These are phyloP conservation scores for Dothistroma septosporum DNA, from an alignment of 2,329 filamentous ascomycete species.

Conservation along the genomic window DNA sequence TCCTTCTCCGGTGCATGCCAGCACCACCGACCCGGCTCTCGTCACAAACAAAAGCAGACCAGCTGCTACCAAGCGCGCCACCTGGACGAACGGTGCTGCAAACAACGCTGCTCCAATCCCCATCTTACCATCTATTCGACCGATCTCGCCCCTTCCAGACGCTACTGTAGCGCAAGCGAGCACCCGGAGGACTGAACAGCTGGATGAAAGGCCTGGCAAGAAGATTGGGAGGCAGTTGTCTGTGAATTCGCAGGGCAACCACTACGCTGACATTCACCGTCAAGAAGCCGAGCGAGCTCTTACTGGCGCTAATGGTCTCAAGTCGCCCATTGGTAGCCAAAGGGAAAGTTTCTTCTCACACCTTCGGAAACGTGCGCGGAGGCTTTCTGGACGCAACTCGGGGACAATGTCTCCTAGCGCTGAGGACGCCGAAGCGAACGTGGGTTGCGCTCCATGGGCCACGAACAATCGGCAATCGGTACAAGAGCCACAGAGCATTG, in stretches of 20 bases:
- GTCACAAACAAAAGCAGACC: slow-evolving; percentile 52
- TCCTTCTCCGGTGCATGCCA: slow-evolving; percentile 43
- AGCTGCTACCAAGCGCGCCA: slow-evolving; percentile 73
- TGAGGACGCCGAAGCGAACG: slow-evolving; percentile 89
- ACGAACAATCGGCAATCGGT: slow-evolving; percentile 71
- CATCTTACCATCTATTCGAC: slow-evolving; percentile 88
- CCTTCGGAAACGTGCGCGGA: slow-evolving; percentile 83
- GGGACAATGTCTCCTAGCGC: slow-evolving; percentile 71
- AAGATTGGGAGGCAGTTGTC: slow-evolving; percentile 95
- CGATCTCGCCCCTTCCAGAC: slow-evolving; percentile 94
- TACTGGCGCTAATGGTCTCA: slow-evolving; percentile 72
- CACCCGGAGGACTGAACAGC: slow-evolving; percentile 50
- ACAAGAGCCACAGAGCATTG: slow-evolving; percentile 52
- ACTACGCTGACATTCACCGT: slow-evolving; percentile 84
- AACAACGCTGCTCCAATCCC: slow-evolving; percentile 81
- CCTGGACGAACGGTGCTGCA: slow-evolving; percentile 75
- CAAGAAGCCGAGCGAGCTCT: slow-evolving; percentile 88
- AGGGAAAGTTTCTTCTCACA: slow-evolving; percentile 99
- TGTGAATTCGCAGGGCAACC: slow-evolving; percentile 83
- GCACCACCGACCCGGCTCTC: slow-evolving; percentile 40
- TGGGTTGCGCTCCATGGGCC: slow-evolving; percentile 83
- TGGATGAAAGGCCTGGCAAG: slow-evolving; percentile 64
- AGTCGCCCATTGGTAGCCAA: slow-evolving; percentile 71
- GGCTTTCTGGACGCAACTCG: slow-evolving; percentile 88
- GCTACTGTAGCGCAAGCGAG: slow-evolving; percentile 85